Evolutionary conservation across 192 early-diverging fungal species (phyloP), one percentile per base, ranked within the genome.

Genomic region (Umbelopsis ramanniana): DNA sequence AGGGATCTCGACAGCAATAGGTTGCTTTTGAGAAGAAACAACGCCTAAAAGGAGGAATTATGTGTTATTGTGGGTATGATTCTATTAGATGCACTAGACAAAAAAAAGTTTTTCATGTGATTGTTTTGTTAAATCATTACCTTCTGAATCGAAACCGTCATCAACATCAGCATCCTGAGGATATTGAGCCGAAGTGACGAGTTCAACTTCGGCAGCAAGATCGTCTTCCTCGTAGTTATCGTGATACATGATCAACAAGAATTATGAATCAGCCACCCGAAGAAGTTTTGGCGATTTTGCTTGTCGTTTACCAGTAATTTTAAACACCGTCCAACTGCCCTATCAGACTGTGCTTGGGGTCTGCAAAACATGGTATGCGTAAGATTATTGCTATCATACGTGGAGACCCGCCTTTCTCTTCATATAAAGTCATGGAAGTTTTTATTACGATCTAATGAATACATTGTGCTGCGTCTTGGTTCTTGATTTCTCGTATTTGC

Each of bases 1-100:
- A 40, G 95, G 96, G 78, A 96, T 95, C 71, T 89, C 79, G 55
- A 77, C 75, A 46, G 81, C 83, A 21, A 71, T 78, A 12, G 75
- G 71, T 55, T 84, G 81, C 55, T 55, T 73, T 37, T 52, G 76
- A 9, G 67, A 50, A 47, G 29, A 29, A 35, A 53, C 24, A 12
- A 70, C 53, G 24, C 26, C 33, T 74, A 9, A 2, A 48, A 10
- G 19, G 23, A 37, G 23, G 3, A 6, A 45, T 40, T 40, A 26
- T 70, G 21, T 40, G 23, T 70, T 29, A 70, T 7, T 43, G 6
- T 12, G 0, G 6, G 40, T 12, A 43, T 43, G 40, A 11, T 0
- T 23, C 23, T 14, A 19, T 69, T 40, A 38, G 48, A 46, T 71
- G 21, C n/a, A 40, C 15, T n/a, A 14, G 21, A 19, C 43, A 38